phyloP scores from a whole-genome alignment of 2,329 filamentous ascomycete species.

The Fusarium penzigii region DNA sequence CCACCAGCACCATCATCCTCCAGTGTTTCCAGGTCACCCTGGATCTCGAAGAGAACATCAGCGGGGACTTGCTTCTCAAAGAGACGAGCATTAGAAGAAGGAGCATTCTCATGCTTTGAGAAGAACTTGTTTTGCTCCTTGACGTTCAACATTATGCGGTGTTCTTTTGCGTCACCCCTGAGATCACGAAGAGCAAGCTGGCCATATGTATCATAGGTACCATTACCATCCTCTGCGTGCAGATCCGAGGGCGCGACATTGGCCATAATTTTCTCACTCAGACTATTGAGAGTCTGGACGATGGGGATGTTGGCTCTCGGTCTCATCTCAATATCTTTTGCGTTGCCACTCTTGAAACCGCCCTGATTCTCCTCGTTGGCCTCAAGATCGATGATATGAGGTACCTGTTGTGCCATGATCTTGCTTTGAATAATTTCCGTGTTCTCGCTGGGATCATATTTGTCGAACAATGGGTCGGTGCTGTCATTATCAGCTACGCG shows the following conservation, averaged over 20 bases:
- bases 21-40: conserved; percentile 59
- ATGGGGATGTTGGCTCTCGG: conserved; percentile 82
- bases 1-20: conserved; percentile 50
- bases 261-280: conserved; percentile 92
- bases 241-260: conserved; percentile 80
- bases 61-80: conserved; percentile 71
- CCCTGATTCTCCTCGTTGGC: conserved; percentile 96
- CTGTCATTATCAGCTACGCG: conserved; percentile 77
- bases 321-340: conserved; percentile 87
- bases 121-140: conserved; percentile 87
- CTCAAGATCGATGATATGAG: conserved; percentile 87
- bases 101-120: conserved; percentile 55
- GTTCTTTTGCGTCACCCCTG: conserved; percentile 70
- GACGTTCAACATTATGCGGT: conserved; percentile 81
- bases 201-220: conserved; percentile 72
- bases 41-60: conserved; percentile 66
- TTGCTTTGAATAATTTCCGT: conserved; percentile 52
- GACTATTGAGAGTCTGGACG: conserved; percentile 81
- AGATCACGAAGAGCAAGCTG: conserved; percentile 80
- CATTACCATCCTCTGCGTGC: conserved; percentile 56
- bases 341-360: conserved; percentile 77
- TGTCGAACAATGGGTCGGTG: conserved; percentile 79
- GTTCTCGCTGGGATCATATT: conserved; percentile 77
- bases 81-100: conserved; percentile 46
- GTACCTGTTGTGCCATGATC: conserved; percentile 66